Base-by-base conservation (phyloP, 2,329 filamentous ascomycete genomes). In the Pleurostoma richardsiae region DNA sequence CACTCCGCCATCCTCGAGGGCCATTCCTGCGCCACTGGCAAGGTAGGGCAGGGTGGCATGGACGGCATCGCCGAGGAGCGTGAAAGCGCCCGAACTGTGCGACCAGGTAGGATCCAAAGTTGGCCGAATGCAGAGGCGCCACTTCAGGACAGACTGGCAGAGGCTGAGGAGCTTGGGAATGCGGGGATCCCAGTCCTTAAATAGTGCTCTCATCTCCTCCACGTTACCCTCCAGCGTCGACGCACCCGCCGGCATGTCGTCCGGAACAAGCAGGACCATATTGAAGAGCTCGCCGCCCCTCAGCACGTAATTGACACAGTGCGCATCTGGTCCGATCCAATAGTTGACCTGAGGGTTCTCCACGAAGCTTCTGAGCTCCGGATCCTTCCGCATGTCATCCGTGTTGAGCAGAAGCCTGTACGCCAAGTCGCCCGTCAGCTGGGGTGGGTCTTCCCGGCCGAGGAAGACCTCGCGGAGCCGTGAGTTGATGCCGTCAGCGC, bases 1-100 rank as follows among this genome's bases (percentile, higher is more conserved):
- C 0, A 80, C 76, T 3, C 76, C 76, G 0, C 69, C 80, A 46
- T 84, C 80, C 59, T 84, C 80, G 1, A 83, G 66, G 4, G 75
- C 73, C 79, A 83, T 82, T 3, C 79, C 79, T 0, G 79, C 79
- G 3, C 77, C 71, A 31, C 49, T 59, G 2, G 79, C 78, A 0
- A 83, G 66, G 56, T 86, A 86, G 0, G 82, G 83, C 0, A 86
- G 66, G 0, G 80, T 85, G 1, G 82, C 80, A 51, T 86, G 81
- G 3, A 80, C 79, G 1, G 81, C 78, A 54, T 86, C 82, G 0
- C 83, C 82, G 0, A 85, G 66, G 56, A 85, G 71, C 0, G 77
- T 76, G 54, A 82, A 82, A 0, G 75, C 65, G 0, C 73, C 79
- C 0, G 70, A 75, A 0, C 72, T 62, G 51, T 84, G 74, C 0